Evolutionary conservation across 805 yeast genomes (phyloP), one percentile per base, ranked within the genome.

Genomic region (Candida wancherniae): DNA sequence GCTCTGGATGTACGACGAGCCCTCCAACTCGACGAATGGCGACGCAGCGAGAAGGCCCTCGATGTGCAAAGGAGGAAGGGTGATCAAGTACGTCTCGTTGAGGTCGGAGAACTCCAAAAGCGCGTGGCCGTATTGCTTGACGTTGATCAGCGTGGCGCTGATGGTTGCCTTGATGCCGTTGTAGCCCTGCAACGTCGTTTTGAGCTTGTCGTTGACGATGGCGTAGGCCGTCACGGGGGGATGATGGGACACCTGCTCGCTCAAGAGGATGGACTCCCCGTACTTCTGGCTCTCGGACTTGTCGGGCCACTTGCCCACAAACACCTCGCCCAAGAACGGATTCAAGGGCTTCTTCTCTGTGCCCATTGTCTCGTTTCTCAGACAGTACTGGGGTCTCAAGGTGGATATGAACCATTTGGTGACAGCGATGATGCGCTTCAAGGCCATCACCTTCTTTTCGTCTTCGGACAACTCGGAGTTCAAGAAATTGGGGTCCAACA

Each of bases 171-270:
- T 83, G 51, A 90, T 75, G 22, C 90, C 90, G 52, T 84, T 88
- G 63, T 85, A 90, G 32, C 98, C 98, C 57, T 88, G 84, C 40
- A 87, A 66, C 24, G 66, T 60, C 15, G 81, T 80, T 19, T 79
- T 71, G 55, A 80, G 71, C 48, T 76, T 74, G 40, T 78, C 83
- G 55, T 87, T 87, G 50, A 74, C 63, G 34, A 92, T 73, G 24
- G 87, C 75, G 55, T 87, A 92, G 5, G 92, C 97, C n/a, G 97
- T 88, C 20, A 84, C 80, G 15, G 98, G 97, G 11, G 98, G 98
- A 58, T 92, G 98, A 62, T 92, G 98, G 40, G 88, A 79, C 9
- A 92, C 97, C 61, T 92, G 98, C 60, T 92, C 98, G 42, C 88
- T 76, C 33, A 86, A 51, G 29, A 90, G 66, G 9, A 77, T 60